Percentiles rank a stretch among this genome's conserved stretches.
Conservation (phyloP, 2,329 filamentous ascomycete species). For the Trichothecium roseum region DNA sequence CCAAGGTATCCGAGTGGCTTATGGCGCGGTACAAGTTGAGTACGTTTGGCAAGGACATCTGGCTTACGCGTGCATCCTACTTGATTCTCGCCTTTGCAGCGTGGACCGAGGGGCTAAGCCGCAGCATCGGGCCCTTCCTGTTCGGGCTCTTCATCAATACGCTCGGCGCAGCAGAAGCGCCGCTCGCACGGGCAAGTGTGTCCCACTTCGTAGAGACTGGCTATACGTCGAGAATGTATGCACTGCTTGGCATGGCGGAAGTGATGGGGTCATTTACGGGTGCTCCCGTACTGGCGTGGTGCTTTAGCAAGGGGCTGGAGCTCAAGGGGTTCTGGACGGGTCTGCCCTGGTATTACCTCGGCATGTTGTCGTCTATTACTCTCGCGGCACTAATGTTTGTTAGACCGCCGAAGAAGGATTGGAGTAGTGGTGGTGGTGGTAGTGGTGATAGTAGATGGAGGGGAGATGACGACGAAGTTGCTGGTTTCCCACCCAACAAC, state of each 20-base stretch:
- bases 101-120: slow-evolving; percentile 22
- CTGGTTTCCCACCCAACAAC: background rate
- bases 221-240: slow-evolving; percentile 29
- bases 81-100: slow-evolving; percentile 19
- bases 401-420: slow-evolving; percentile 16
- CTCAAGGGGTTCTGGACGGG: slow-evolving; percentile 24
- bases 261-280: slow-evolving; percentile 27
- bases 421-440: slow-evolving; percentile 4
- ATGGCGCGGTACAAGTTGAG: slow-evolving; percentile 20
- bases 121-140: slow-evolving; percentile 21
- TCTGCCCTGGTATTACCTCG: slow-evolving; percentile 28
- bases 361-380: slow-evolving; percentile 15
- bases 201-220: slow-evolving; percentile 25
- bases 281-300: slow-evolving; percentile 27
- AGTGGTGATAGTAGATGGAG: slow-evolving; percentile 7
- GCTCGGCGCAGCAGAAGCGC: slow-evolving; percentile 26
- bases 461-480: slow-evolving; percentile 7
- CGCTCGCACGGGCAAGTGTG: slow-evolving; percentile 27
- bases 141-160: slow-evolving; percentile 24
- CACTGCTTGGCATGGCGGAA: slow-evolving; percentile 28
- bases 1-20: slow-evolving; percentile 21
- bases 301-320: slow-evolving; percentile 24
- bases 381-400: slow-evolving; percentile 18
- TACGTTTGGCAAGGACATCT: slow-evolving; percentile 25
- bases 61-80: slow-evolving; percentile 22